Evolutionary conservation across 768 basidiomycete genomes (phyloP).

Genomic region (Termitomyces sp.): DNA sequence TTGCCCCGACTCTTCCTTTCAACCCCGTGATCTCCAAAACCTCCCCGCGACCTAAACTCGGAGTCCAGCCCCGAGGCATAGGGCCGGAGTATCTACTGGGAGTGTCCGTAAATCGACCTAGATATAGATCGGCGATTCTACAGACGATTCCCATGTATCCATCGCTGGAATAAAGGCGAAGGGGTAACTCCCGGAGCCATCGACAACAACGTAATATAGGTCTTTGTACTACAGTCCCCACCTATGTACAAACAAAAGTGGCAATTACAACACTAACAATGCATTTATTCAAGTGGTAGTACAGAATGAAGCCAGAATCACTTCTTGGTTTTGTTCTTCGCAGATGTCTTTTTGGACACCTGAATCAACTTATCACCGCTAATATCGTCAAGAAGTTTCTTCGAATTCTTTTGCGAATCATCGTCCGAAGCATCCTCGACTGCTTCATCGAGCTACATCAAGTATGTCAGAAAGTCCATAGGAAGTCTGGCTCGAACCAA

Average conservation of each 20-base stretch:
- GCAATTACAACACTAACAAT: neutral
- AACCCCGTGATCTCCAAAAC: no score
- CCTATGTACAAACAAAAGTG: neutral
- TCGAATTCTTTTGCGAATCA: slow-evolving; percentile 25
- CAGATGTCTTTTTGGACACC: slow-evolving; percentile 31
- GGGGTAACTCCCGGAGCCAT: no score
- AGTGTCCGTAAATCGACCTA: no score
- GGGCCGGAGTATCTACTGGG: no score
- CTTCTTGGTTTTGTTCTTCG: slow-evolving; percentile 14
- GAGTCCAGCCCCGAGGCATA: no score
- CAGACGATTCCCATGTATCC: no score
- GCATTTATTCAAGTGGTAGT: neutral
- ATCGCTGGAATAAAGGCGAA: no score
- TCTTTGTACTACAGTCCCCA: no score
- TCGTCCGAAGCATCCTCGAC: slow-evolving; percentile 46
- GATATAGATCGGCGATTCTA: no score
- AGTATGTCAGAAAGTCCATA: neutral
- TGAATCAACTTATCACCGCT: slow-evolving; percentile 32
- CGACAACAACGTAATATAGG: no score
- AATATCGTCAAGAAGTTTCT: slow-evolving; percentile 22
- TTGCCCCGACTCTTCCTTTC: no score
- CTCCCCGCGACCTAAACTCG: no score
- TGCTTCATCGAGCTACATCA: slow-evolving; percentile 38
- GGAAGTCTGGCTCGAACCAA: slow-evolving; percentile 14
- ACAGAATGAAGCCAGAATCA: neutral